Evolutionary conservation across 768 basidiomycete genomes (phyloP), one percentile per base, ranked within the genome.

Genomic region (Fibroporia radiculosa): DNA sequence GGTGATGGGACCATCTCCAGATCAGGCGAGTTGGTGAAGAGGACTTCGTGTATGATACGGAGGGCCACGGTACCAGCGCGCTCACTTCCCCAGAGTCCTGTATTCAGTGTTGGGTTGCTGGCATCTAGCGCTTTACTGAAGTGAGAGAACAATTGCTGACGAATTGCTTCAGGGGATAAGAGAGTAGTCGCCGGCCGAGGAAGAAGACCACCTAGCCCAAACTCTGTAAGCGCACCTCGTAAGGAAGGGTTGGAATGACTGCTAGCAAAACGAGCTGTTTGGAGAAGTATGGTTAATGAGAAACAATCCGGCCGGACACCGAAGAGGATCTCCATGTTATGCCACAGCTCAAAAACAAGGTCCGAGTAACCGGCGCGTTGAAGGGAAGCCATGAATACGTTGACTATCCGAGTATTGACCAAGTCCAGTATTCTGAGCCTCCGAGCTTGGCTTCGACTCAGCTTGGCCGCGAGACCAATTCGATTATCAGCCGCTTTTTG

Each of bases 291-390:
- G 34, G 70, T 67, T 42, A 91, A 72, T 24, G 82, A 76, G 40
- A 62, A 58, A 14, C 69, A 59, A 36, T 83, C 74, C 0, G 81
- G 82, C 3, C 65, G 58, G 0, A 81, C 65, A 4, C 66, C 70
- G 58, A 84, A 92, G 3, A 89, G 59, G 0, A 61, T 54, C 3
- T 65, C 65, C 62, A 87, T 75, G 20, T 77, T 62, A n/a, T 82
- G 78, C 82, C 84, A 91, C 1, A 89, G 54, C 33, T 64, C 63
- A 58, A 85, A 81, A 3, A 82, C 71, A 6, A 73, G 63, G 51
- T 85, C 83, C 0, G 82, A 82, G 3, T 84, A 74, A 24, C 69
- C 63, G 16, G 69, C 67, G 18, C 68, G 68, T 20, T 68, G 66
- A 32, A 89, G 66, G 0, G 72, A 51, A 10, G 61, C 57, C 58